Base-by-base conservation (phyloP, 2,329 filamentous ascomycete genomes). In the Trichoderma cornu-damae region DNA sequence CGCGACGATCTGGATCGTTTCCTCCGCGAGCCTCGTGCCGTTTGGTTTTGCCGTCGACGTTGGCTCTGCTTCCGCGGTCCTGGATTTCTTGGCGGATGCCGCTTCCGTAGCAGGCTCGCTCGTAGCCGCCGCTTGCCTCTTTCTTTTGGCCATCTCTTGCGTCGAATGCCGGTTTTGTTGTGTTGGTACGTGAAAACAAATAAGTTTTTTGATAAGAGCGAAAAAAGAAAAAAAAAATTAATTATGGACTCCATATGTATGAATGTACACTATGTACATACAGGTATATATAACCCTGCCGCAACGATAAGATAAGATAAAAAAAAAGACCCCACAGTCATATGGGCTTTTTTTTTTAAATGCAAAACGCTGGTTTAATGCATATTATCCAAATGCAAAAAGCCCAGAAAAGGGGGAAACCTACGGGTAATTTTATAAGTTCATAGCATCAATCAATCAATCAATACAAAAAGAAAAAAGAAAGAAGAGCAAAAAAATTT, bases 1-100 rank as follows among this genome's bases (percentile, higher is more conserved):
- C 6, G 90, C 87, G 60, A 97, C 81, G 63, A 99, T 87, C 72
- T 97, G 94, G 59, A 97, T 79, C n/a, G 87, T 86, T 63, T 84
- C 73, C 42, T 60, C 49, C 50, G 56, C 57, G 24, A 47, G 9
- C 8, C 40, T 58, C 55, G 46, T 38, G 60, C 26, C 59, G 14
- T 60, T 64, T 14, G 24, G 3, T 34, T 40, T 50, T 22, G 58
- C 24, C 14, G 54, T 49, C 37, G 38, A 22, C 24, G 57, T 46
- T 20, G 57, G n/a, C 34, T 57, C 58, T 28, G 54, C 57, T 38
- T 55, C 37, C 37, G 32, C 24, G 11, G 56, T n/a, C 22, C 30
- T 55, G 18, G 66, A 54, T 59, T 72, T 73, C 52, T 76, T 76
- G 12, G 61, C 63, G 1, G 64, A 40, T 0, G 55, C 57, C 28